Percentiles rank a stretch among this genome's conserved stretches.
These are phyloP conservation scores for Garcia nutans DNA, from an alignment of 345 rosid genomes.

Conservation along the genomic window DNA sequence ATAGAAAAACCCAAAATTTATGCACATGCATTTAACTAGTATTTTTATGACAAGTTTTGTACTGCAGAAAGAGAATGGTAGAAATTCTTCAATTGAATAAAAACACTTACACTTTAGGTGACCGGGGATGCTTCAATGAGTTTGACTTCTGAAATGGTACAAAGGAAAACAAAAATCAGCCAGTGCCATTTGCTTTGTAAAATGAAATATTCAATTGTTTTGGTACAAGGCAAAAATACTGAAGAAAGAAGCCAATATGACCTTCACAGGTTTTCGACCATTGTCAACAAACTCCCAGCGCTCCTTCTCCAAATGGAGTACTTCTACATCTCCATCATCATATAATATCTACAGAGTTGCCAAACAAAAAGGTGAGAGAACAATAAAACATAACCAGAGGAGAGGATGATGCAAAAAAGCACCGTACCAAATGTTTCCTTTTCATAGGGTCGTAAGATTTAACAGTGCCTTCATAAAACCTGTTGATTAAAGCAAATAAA, in stretches of 20 bases:
- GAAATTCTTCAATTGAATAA: neutral
- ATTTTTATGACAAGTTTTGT: neutral
- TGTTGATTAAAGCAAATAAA: slow-evolving; percentile 37
- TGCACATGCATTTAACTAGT: neutral
- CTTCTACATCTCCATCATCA: slow-evolving; percentile 95
- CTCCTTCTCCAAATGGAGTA: slow-evolving; percentile 78
- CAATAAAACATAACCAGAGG: slow-evolving; percentile 9
- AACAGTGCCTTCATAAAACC: slow-evolving; percentile 90
- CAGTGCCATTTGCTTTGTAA: slow-evolving; percentile 9
- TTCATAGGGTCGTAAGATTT: slow-evolving; percentile 85
- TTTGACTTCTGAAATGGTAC: slow-evolving; percentile 53
- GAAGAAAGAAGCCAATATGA: slow-evolving; percentile 20
- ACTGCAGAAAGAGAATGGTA: neutral
- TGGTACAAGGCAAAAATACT: slow-evolving; percentile 14
- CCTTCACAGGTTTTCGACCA: slow-evolving; percentile 65
- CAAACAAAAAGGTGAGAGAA: neutral
- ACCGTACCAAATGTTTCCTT: slow-evolving; percentile 82
- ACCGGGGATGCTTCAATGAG: slow-evolving; percentile 40
- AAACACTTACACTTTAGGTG: slow-evolving; percentile 51
- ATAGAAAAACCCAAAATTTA: neutral
- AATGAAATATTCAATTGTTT: slow-evolving; percentile 4
- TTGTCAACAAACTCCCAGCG: slow-evolving; percentile 79
- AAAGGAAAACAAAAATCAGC: slow-evolving; percentile 22
- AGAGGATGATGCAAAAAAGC: slow-evolving; percentile 4
- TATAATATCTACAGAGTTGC: slow-evolving; percentile 56